Base-by-base conservation (phyloP, 805 yeast genomes). In the Kluyveromyces starmeri region DNA sequence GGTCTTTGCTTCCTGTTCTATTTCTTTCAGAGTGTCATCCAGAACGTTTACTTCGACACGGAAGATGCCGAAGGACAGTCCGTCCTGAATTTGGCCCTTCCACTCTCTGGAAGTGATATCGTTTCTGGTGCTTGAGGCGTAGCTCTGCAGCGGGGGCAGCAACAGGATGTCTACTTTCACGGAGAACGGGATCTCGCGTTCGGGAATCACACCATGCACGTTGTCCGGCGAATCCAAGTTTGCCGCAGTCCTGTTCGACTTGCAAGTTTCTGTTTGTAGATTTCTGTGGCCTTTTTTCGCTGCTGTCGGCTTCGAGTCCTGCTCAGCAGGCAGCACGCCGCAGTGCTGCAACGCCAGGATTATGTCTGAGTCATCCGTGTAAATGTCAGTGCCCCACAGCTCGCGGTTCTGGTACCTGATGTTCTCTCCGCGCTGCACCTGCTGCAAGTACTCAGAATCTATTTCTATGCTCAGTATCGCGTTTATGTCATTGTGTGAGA, bases 331-430 rank as follows among this genome's bases (percentile, higher is more conserved):
- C 37, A 78, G 65, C 29, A 78, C 59, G 1, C 96, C 96, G 41
- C 76, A 62, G 48, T 92, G 97, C 42, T 74, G 70, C 34, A 89
- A 60, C 0, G 78, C 80, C 4, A 83, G 67, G 23, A 89, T 67
- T 2, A 88, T 62, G 55, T 89, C 95, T 1, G 95, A 81, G 55
- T 89, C 98, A 57, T 92, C 97, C 0, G 96, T 83, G 57, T 89
- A 92, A 1, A 92, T 65, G 28, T 88, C 95, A 2, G 88, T 72
- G 2, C 98, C 98, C 97, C 97, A 89, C 2, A 86, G 43, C 29
- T 71, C 68, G 33, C 75, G 61, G 20, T 79, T 72, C 22, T 46
- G 49, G 10, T 61, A 64, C 33, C 73, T 65, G 20, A 61, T 64
- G 33, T 27, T 64, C 37, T 30, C 71, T 51, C 44, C 59, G 67